These are phyloP conservation scores for Narthecium ossifragum DNA, from an alignment of 106 monocot genomes.

Conservation along the genomic window DNA sequence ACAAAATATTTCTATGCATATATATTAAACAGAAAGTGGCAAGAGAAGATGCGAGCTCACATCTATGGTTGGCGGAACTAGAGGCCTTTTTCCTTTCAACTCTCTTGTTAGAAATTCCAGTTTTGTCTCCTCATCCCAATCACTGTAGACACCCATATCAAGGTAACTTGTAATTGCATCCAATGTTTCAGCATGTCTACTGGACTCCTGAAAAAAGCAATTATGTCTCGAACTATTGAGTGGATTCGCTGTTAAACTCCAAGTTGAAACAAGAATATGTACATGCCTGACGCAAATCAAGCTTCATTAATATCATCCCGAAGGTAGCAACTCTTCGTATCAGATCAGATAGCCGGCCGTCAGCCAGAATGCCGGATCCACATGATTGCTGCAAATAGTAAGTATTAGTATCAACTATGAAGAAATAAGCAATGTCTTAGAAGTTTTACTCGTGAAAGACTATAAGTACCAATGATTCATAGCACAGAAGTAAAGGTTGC, in stretches of 20 bases:
- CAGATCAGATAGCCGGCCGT: constrained; percentile 86
- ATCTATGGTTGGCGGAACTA: constrained; percentile 78
- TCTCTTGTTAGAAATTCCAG: constrained; percentile 81
- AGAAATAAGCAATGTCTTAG: neutral
- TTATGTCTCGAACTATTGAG: neutral
- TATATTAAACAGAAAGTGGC: too few species aligned
- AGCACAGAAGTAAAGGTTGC: constrained; percentile 81
- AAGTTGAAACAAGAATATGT: neutral
- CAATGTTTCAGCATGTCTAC: constrained; percentile 67
- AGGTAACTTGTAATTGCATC: constrained; percentile 74
- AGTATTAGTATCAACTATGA: too few species aligned
- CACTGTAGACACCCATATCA: constrained; percentile 76
- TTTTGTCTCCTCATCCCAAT: constrained; percentile 87
- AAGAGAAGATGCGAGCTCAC: too few species aligned
- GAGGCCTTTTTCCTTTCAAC: constrained; percentile 82
- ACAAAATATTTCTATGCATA: too few species aligned
- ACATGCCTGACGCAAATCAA: constrained; percentile 79
- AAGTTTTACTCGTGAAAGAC: neutral
- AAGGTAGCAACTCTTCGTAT: constrained; percentile 82
- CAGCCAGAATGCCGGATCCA: constrained; percentile 77
- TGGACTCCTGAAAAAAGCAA: constrained; percentile 43
- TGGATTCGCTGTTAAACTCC: neutral
- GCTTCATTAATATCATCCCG: constrained; percentile 88
- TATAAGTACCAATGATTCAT: constrained; percentile 79
- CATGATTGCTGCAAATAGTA: constrained; percentile 68